These are phyloP conservation scores for Rhizopus sp. DNA, from an alignment of 371 early-diverging fungal species.

Conservation along the genomic window DNA sequence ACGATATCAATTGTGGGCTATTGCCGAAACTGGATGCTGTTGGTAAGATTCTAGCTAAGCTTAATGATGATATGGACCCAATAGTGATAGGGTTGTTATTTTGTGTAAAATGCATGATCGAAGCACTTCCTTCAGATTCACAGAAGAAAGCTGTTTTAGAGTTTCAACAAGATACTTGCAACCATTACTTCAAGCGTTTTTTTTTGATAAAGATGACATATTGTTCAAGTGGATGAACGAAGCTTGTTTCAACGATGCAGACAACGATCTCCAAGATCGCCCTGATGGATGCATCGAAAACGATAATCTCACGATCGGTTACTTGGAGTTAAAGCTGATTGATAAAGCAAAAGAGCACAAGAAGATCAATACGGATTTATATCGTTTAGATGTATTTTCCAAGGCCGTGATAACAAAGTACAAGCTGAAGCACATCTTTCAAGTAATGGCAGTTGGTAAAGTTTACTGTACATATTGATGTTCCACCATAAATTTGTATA, in stretches of 20 bases:
- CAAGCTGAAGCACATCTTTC: constrained; percentile 6
- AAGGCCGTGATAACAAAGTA: constrained; percentile 5
- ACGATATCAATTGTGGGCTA: constrained; percentile 4
- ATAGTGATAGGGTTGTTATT: neutral
- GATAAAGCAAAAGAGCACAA: neutral
- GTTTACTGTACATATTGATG: neutral
- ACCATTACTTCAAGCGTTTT: constrained; percentile 2
- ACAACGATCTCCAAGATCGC: constrained; percentile 7
- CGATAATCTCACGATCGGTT: neutral
- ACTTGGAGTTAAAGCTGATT: constrained; percentile 4
- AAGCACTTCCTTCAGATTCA: neutral
- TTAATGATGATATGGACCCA: constrained; percentile 1
- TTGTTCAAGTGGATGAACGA: constrained; percentile 2
- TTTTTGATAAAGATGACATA: constrained; percentile 3
- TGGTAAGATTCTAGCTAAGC: neutral
- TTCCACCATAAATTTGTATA: constrained; percentile 2
- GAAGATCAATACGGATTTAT: neutral
- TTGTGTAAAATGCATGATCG: constrained; percentile 1
- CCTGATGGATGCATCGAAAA: constrained; percentile 7
- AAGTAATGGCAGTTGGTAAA: constrained; percentile 8
- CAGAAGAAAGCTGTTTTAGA: constrained; percentile 3
- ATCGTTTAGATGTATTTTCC: constrained; percentile 5
- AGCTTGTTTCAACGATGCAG: constrained; percentile 6
- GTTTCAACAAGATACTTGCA: constrained; percentile 6
- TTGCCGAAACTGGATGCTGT: neutral